Evolutionary conservation across 2,329 filamentous ascomycete species (phyloP), one percentile per base, ranked within the genome.

Genomic region (Trichoderma sp.): DNA sequence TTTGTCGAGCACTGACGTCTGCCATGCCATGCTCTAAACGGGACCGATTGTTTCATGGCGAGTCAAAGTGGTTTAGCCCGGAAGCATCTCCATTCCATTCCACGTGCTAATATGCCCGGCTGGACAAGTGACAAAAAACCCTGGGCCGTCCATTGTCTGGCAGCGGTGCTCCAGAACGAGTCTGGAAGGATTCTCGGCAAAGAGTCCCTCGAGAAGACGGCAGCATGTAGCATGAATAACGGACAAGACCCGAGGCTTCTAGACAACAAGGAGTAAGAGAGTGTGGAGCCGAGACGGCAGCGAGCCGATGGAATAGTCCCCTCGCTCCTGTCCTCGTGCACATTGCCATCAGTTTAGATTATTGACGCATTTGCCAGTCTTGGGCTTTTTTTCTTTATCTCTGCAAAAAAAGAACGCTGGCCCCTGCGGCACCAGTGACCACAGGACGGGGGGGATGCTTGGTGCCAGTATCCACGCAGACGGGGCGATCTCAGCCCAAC

Each of bases 41-140:
- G 57, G 58, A 14, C 37, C 58, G 52, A 49, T 63, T 68, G 66
- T 68, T 68, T 68, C 66, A 68, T 35, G 29, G 43, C 16, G 31
- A 47, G 14, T 62, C 33, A 57, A 68, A 56, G 21, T 47, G 58
- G 66, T n/a, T 62, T 68, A 57, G 66, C 58, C 57, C n/a, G 47
- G 49, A 68, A 55, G 58, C 55, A 52, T 61, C 56, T 59, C 55
- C 63, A 59, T 59, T 52, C 40, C n/a, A 49, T 59, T 21, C 63
- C 63, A 67, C 63, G 63, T 67, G 63, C 63, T 52, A 59, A 67
- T 47, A 67, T 67, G n/a, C 55, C 53, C 63, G 37, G 63, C 53
- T 56, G 55, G 55, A 59, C 19, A 33, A 43, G 31, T 52, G 40
- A 58, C 40, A 43, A 19, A n/a, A 4, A 47, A 59, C 40, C 55